Percentiles rank a stretch among this genome's conserved stretches.
Evolutionary conservation across 306 rosid species (phyloP).

Genomic region (Glycyrrhiza uralensis): DNA sequence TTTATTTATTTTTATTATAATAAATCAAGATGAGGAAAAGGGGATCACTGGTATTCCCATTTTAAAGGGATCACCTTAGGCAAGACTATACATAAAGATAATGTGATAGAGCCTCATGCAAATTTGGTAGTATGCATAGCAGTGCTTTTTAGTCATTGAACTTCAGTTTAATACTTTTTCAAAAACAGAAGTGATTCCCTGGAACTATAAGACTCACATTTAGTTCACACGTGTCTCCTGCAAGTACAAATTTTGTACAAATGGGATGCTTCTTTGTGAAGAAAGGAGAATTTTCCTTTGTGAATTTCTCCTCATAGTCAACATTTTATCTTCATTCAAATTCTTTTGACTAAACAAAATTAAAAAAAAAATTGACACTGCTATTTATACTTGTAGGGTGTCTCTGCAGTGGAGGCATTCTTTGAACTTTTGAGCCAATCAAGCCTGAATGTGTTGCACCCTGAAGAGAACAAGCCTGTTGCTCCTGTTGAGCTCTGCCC

Average conservation of each 20-base stretch:
- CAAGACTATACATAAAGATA: too few relatives aligned
- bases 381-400: constrained; percentile 48
- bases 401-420: constrained; percentile 84
- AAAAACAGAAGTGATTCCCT: too few relatives aligned
- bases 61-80: too few relatives aligned
- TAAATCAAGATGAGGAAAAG: too few relatives aligned
- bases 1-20: too few relatives aligned
- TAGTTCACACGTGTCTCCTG: background rate
- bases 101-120: background rate
- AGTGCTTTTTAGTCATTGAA: background rate
- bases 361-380: background rate
- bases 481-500: constrained; percentile 96
- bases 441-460: constrained; percentile 78
- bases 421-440: constrained; percentile 86
- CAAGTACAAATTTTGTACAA: background rate
- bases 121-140: background rate
- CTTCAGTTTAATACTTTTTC: background rate
- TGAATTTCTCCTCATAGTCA: background rate
- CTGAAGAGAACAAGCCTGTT: constrained; percentile 81
- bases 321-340: background rate
- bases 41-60: too few relatives aligned
- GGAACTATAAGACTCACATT: background rate
- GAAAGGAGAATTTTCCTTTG: background rate
- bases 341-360: background rate
- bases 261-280: background rate